Evolutionary conservation across 2,329 filamentous ascomycete genomes (phyloP), one percentile per base, ranked within the genome.

Genomic region (Colletotrichum destructivum): DNA sequence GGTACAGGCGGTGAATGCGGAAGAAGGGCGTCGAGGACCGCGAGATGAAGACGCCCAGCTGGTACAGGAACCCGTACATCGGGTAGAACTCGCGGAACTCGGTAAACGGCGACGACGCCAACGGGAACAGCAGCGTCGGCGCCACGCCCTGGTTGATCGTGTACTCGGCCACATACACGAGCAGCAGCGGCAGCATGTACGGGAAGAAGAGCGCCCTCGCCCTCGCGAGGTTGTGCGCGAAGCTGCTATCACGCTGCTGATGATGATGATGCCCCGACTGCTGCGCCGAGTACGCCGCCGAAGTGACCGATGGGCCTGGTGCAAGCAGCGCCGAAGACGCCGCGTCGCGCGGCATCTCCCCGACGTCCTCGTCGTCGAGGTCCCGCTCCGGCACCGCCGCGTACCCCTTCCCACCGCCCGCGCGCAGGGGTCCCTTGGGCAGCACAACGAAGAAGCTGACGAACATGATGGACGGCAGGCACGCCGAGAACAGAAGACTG

Each of bases 101-200:
- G 42, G 85, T 83, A 80, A 98, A 98, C 0, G 96, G 96, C 1
- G 93, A 92, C 13, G 88, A 82, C 1, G 87, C 79, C 0, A 98
- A 86, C 0, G 95, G 94, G 79, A 98, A 99, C 5, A 99, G 88
- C 0, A 98, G 86, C 0, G 95, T 98, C 0, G 96, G 96, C 0
- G 94, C 88, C 0, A 98, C 94, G 46, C 95, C 96, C 84, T 98
- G 95, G 83, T 98, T 98, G 82, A 98, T 98, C 66, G 94, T 97
- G 81, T 99, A 99, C 84, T 99, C 96, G 68, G 95, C 94, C 46
- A 98, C 89, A 80, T 98, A 99, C 40, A 99, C 96, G 18, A 98
- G 84, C 44, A 98, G 87, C 16, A 99, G 87, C 0, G 96, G 96
- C 4, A 97, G 87, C 95, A 99, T 98, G 81, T 92, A 92, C 0